A percentile compares a stretch with the other conserved stretches of the same genome.
phyloP scores from a whole-genome alignment of 2,329 filamentous ascomycete species.

The Elsinoe arachidis region DNA sequence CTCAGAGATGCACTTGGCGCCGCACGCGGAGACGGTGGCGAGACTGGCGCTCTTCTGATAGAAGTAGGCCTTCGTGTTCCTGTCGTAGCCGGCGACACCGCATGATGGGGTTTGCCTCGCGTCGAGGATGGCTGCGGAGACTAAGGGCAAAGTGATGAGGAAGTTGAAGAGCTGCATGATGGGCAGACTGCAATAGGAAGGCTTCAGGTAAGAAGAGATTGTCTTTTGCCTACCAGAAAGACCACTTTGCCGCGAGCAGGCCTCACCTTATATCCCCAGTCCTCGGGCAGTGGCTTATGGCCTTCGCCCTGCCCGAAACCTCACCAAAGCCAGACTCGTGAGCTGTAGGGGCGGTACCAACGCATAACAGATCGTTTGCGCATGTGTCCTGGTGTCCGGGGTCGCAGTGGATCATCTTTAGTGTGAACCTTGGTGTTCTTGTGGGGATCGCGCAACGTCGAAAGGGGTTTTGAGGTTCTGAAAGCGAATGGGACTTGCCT shows the following conservation, averaged over 20 bases:
- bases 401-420: neutral
- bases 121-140: neutral
- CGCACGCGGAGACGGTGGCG: neutral
- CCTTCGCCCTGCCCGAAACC: neutral
- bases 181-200: neutral
- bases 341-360: neutral
- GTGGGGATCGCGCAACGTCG: neutral
- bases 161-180: slow-evolving; percentile 1
- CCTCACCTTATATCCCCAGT: neutral
- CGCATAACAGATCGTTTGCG: neutral
- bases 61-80: neutral
- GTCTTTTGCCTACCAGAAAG: too few relatives aligned
- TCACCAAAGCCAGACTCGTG: neutral
- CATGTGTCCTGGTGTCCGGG: neutral
- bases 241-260: neutral
- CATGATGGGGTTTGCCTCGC: neutral
- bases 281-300: neutral
- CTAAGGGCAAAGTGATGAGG: neutral
- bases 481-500: neutral
- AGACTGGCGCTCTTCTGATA: slow-evolving; percentile 2
- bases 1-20: neutral
- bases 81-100: neutral
- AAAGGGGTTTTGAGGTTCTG: neutral
- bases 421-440: neutral
- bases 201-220: neutral